Evolutionary conservation across 345 rosid genomes (phyloP).

Genomic region (Arabis hirsuta): DNA sequence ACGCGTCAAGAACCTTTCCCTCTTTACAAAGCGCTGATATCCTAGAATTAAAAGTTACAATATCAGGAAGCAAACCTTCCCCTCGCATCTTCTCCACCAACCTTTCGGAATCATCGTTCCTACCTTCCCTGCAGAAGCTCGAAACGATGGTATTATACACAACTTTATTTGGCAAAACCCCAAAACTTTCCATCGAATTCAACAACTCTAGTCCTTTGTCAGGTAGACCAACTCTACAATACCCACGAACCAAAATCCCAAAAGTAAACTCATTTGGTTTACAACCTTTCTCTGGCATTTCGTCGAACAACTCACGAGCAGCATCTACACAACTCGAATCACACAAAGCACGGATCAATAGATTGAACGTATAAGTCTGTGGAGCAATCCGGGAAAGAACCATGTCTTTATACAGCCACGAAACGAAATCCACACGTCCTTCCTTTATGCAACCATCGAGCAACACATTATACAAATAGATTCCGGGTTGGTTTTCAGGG

Average conservation of each 20-base stretch:
- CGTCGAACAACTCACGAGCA: conserved; percentile 79
- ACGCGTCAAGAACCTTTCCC: conserved; percentile 83
- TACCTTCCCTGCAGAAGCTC: conserved; percentile 79
- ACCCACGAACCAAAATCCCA: conserved; percentile 86
- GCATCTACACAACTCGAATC: conserved; percentile 68
- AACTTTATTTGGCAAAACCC: conserved; percentile 64
- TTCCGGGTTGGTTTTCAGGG: conserved; percentile 54
- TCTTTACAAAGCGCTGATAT: conserved; percentile 78
- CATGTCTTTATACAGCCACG: conserved; percentile 87
- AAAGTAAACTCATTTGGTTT: conserved; percentile 80
- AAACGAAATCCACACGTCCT: conserved; percentile 53
- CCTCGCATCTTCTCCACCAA: conserved; percentile 80
- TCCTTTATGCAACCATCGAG: conserved; percentile 55
- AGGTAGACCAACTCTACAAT: conserved; percentile 67
- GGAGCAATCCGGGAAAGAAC: conserved; percentile 62
- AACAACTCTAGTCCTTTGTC: conserved; percentile 66
- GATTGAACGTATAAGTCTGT: conserved; percentile 77
- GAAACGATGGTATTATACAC: conserved; percentile 85
- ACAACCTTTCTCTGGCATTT: conserved; percentile 82
- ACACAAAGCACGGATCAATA: conserved; percentile 68
- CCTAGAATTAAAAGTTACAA: conserved; percentile 84
- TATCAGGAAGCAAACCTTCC: conserved; percentile 76
- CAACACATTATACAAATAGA: conserved; percentile 65
- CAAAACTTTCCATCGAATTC: conserved; percentile 53
- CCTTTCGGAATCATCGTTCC: conserved; percentile 75